phyloP scores from a whole-genome alignment of 257 asterid species.

The Misopates orontium region DNA sequence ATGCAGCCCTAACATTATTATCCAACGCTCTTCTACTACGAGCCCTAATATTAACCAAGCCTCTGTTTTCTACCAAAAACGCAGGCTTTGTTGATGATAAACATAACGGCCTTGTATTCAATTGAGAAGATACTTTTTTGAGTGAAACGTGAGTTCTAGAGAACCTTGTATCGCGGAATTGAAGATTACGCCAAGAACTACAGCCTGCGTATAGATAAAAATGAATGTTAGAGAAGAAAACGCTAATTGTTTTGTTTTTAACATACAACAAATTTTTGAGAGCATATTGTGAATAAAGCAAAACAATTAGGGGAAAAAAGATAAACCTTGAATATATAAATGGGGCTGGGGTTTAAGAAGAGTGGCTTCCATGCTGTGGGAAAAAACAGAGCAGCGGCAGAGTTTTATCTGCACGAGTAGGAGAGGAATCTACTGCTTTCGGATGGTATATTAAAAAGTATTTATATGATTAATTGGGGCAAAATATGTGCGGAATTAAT shows the following conservation, averaged over 20 bases:
- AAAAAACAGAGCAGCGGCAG: slow-evolving; percentile 1
- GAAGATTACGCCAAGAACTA: slow-evolving; percentile 17
- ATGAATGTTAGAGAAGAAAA: not conserved
- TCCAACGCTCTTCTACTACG: slow-evolving; percentile 26
- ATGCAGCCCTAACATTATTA: slow-evolving; percentile 45
- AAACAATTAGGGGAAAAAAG: not conserved
- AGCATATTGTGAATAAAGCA: too few relatives aligned
- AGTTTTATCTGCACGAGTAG: slow-evolving; percentile 24
- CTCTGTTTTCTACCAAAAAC: too few relatives aligned
- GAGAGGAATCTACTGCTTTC: too few relatives aligned
- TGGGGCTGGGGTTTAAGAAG: slow-evolving; percentile 46
- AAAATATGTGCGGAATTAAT: too few relatives aligned
- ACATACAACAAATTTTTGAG: too few relatives aligned
- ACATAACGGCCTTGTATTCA: slow-evolving; percentile 32
- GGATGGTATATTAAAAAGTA: too few relatives aligned
- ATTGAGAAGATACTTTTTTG: slow-evolving; percentile 31
- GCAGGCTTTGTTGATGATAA: slow-evolving; percentile 25
- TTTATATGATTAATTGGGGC: too few relatives aligned
- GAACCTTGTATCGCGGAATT: slow-evolving; percentile 27
- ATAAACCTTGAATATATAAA: slow-evolving; percentile 29
- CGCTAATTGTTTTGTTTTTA: too few relatives aligned
- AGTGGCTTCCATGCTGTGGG: slow-evolving; percentile 50
- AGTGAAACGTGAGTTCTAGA: slow-evolving; percentile 29
- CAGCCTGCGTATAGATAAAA: not conserved
- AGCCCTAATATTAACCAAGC: not conserved